Evolutionary conservation across 2,329 filamentous ascomycete genomes (phyloP), one percentile per base, ranked within the genome.

Genomic region (Colletotrichum graminicola): DNA sequence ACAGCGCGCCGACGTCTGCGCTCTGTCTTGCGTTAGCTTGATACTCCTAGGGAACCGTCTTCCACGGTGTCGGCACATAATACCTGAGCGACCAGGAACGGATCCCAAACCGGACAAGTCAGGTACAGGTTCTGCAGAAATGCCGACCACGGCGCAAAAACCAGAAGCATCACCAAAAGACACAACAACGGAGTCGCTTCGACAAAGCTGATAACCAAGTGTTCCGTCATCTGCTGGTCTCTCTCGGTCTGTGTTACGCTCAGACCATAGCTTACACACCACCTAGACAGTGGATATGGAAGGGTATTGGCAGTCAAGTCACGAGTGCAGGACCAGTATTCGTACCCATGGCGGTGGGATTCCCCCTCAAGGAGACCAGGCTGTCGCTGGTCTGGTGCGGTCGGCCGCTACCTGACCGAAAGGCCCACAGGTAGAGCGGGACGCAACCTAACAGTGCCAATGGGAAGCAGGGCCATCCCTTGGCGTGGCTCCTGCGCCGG

Each of bases 391-490:
- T 51, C 63, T 67, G 63, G 63, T 57, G 32, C 49, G 51, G 63
- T 71, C 64, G 67, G 67, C 67, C 63, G 67, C 67, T 51, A 57
- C 63, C 63, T 71, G 63, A 71, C 64, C 63, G 57, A 67, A 45
- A 26, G 67, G 23, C 64, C 67, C 67, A 71, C 64, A 41, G 57
- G 32, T 36, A 67, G 36, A 57, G 64, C 67, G 64, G 67, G 43
- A 71, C 67, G 56, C 64, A 67, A 67, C 67, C 67, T 71, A 45
- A 62, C 56, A 67, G 63, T 62, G 41, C 29, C 41, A 51, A 51
- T 67, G 45, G 63, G 51, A 66, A 63, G 29, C 55, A 45, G 59
- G 56, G 56, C 56, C 21, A 67, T 62, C 64, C 36, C 56, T 71
- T 67, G 57, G 52, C 64, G 57, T 45, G 34, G 51, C 29, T 52